A percentile compares a stretch with the other conserved stretches of the same genome.
Conservation (phyloP, 371 early-diverging fungal genomes). For the Mortierella sp. region DNA sequence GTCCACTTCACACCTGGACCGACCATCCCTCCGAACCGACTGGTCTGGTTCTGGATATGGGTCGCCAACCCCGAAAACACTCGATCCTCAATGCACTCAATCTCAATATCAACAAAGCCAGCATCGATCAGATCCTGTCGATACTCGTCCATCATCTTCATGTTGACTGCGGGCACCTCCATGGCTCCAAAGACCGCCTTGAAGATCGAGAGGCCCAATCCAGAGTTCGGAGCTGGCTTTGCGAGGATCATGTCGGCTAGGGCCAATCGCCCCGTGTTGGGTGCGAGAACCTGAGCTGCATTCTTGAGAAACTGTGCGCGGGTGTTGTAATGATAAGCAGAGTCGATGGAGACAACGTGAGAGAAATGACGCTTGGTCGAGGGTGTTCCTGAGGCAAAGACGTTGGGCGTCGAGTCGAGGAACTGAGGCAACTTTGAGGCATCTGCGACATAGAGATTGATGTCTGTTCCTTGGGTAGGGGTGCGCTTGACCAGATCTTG, state of each 20-base stretch:
- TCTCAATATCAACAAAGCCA: slow-evolving; percentile 52
- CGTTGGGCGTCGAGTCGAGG: slow-evolving; percentile 20
- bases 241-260: slow-evolving; percentile 54
- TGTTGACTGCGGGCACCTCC: slow-evolving; percentile 39
- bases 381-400: slow-evolving; percentile 10
- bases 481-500: slow-evolving; percentile 41
- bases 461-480: slow-evolving; percentile 25
- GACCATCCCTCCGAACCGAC: slow-evolving; percentile 42
- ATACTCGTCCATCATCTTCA: slow-evolving; percentile 47
- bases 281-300: slow-evolving; percentile 43
- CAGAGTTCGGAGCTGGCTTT: slow-evolving; percentile 39
- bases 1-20: slow-evolving; percentile 53
- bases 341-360: slow-evolving; percentile 66
- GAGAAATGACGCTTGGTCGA: slow-evolving; percentile 39
- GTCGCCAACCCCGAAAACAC: slow-evolving; percentile 50
- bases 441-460: slow-evolving; percentile 50
- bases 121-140: slow-evolving; percentile 37
- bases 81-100: slow-evolving; percentile 47
- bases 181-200: slow-evolving; percentile 34
- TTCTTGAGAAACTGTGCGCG: slow-evolving; percentile 63
- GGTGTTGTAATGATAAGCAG: slow-evolving; percentile 70
- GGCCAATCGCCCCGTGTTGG: slow-evolving; percentile 43
- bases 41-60: slow-evolving; percentile 33
- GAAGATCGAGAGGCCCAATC: slow-evolving; percentile 25
- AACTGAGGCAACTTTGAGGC: slow-evolving; percentile 45